phyloP scores from a whole-genome alignment of 768 basidiomycete species.

The Mrakia gelida region DNA sequence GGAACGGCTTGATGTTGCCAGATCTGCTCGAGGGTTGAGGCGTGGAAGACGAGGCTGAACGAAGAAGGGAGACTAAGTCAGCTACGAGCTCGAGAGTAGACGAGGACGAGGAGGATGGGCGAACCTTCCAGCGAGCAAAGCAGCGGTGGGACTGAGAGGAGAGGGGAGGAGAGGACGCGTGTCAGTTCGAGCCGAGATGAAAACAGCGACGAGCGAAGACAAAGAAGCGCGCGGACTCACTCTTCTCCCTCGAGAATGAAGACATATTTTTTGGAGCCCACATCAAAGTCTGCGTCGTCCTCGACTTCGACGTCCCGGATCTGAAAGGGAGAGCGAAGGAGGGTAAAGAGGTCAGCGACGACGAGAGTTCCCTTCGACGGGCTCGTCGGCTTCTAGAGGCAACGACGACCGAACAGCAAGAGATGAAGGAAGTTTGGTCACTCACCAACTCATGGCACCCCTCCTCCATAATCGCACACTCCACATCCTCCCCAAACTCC shows the following conservation, averaged over 20 bases:
- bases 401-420: too few species aligned
- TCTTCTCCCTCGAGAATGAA: constrained; percentile 1
- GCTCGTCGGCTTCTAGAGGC: too few species aligned
- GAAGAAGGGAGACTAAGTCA: not conserved
- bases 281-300: not conserved
- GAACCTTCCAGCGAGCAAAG: not conserved
- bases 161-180: not conserved
- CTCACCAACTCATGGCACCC: constrained; percentile 1
- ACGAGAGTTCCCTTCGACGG: too few species aligned
- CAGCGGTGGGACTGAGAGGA: not conserved
- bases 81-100: not conserved
- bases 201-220: not conserved
- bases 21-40: not conserved
- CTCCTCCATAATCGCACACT: not conserved
- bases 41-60: constrained; percentile 3
- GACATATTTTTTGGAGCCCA: not conserved
- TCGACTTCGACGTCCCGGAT: not conserved
- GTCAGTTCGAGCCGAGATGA: not conserved
- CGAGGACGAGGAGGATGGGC: not conserved
- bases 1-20: not conserved
- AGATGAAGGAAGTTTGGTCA: too few species aligned
- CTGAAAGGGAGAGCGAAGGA: not conserved
- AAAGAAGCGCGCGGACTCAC: not conserved
- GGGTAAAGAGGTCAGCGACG: not conserved
- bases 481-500: not conserved